Conservation (phyloP, 2,329 filamentous ascomycete genomes). For the Penicillium sp. region DNA sequence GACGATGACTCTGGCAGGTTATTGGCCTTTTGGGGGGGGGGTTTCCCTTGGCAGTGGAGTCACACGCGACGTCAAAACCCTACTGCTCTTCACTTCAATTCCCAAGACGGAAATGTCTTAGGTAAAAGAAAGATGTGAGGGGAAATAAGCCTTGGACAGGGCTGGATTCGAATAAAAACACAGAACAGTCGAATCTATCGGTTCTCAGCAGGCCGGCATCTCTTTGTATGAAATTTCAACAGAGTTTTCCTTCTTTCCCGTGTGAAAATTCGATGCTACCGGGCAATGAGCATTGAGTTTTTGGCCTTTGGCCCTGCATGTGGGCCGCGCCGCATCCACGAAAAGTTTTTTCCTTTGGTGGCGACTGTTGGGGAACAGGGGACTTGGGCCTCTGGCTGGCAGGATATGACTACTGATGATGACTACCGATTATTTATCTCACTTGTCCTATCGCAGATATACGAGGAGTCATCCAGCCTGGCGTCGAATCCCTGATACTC, state of each 20-base stretch:
- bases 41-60: not conserved
- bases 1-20: not conserved
- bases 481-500: not conserved
- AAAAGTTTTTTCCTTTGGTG: slow-evolving; percentile 5
- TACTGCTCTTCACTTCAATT: not conserved
- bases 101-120: not conserved
- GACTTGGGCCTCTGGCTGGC: not conserved
- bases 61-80: not conserved
- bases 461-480: not conserved
- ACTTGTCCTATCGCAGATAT: not conserved
- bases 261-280: slow-evolving; percentile 2
- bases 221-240: not conserved
- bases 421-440: not conserved
- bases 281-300: not conserved
- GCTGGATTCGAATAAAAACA: not conserved
- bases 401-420: not conserved
- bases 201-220: not conserved
- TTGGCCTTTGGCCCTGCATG: not conserved
- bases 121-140: not conserved
- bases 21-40: not conserved
- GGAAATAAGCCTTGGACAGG: not conserved
- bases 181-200: not conserved
- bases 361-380: not conserved
- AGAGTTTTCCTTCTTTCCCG: not conserved
- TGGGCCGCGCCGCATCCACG: slow-evolving; percentile 2